These are phyloP conservation scores for Trichoderma arundinaceum DNA, from an alignment of 2,329 filamentous ascomycete species.

Conservation along the genomic window DNA sequence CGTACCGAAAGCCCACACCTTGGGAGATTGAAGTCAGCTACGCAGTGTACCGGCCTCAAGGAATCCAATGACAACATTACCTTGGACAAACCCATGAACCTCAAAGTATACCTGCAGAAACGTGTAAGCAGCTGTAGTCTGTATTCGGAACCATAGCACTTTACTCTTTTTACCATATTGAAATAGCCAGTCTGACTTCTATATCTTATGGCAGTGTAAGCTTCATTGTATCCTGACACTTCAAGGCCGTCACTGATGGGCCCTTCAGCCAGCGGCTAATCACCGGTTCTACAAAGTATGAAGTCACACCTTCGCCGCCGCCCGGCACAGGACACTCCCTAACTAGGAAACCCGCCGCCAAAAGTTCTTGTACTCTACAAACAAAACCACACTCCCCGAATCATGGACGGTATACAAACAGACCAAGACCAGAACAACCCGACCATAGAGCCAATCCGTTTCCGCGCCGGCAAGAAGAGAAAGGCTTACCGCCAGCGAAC, in stretches of 20 bases:
- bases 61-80: conserved; percentile 46
- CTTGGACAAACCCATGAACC: conserved; percentile 70
- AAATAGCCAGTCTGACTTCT: not conserved
- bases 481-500: conserved; percentile 63
- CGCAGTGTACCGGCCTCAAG: not conserved
- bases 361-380: not conserved
- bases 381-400: not conserved
- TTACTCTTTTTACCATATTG: conserved; percentile 46
- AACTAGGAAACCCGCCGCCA: too few species aligned
- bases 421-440: conserved; percentile 34
- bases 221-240: not conserved
- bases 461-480: conserved; percentile 64
- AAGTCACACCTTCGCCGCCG: conserved; percentile 29
- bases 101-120: conserved; percentile 61
- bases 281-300: conserved; percentile 10
- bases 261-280: conserved; percentile 21
- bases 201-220: not conserved
- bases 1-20: conserved; percentile 64
- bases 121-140: not conserved
- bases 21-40: conserved; percentile 39
- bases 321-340: not conserved
- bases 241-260: not conserved
- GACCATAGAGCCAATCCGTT: conserved; percentile 50
- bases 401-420: conserved; percentile 36
- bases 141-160: not conserved